Evolutionary conservation across 192 early-diverging fungal species (phyloP), one percentile per base, ranked within the genome.

Genomic region (Rhizophagus clarus): DNA sequence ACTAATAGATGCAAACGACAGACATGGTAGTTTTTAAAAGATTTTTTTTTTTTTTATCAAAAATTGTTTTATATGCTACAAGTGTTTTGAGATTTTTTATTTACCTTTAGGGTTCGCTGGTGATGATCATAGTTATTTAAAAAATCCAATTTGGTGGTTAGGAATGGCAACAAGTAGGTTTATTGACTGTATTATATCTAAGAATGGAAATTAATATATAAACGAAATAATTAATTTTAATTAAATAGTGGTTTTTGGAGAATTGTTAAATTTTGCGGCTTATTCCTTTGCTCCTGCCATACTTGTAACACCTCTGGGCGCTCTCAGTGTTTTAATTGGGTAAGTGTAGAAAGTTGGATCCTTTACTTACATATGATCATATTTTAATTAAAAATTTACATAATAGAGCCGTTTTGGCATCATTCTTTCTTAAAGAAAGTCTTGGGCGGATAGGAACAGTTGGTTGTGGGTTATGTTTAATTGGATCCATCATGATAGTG

Each of bases 201-300:
- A 56, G 40, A 28, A n/a, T 32, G 11, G 26, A 31, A 66, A 24
- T 45, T 82, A 61, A 61, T 76, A 51, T 66, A 81, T 47, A 22
- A n/a, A 45, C 31, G 73, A 9, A 69, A 31, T 22, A 22, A 69
- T 37, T 34, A 34, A 20, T 47, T 47, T 60, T 72, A 64, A 32
- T 42, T 1, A 62, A 32, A 68, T 88, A 95, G 94, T 98, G 97
- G 92, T 93, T 8, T 81, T 96, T 40, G 97, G 97, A 74, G 97
- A 98, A 87, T 87, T 95, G 76, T 91, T 93, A 81, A 97, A 97
- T 87, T 96, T 97, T 92, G 90, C 92, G 11, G 96, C 97, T 15
- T 98, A 98, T 82, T 93, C 95, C 47, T 98, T 95, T 90, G 96
- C 96, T 61, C 97, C 97, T 2, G 96, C 97, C 56, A 97, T 98